Base-by-base conservation (phyloP, 2,329 filamentous ascomycete genomes). In the Triangularia verruculosa region DNA sequence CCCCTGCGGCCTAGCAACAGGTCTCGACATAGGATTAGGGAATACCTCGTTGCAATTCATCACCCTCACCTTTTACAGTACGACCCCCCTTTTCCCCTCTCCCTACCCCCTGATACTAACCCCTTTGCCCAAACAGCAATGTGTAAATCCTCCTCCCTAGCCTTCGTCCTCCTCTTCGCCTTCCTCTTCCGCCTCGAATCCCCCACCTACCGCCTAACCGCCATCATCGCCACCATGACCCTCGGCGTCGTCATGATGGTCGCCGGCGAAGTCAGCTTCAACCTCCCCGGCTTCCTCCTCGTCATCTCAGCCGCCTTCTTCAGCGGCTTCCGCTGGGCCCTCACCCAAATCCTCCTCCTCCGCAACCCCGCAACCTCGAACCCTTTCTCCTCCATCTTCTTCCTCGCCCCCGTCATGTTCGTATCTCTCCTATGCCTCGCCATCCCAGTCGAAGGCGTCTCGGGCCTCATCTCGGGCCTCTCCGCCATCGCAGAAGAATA, bases 391-490 rank as follows among this genome's bases (percentile, higher is more conserved):
- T 96, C 91, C 70, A 96, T 99, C 69, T 97, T 98, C 79, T 97
- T 93, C 78, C 86, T 99, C n/a, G 93, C 93, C 0, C 95, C 95
- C 1, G 86, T 97, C 77, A 99, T 99, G 95, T 99, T 99, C 73
- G 53, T 90, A 67, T 89, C 89, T 20, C 83, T 99, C 28, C 80
- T 96, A 59, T 71, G 87, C 63, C 90, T 99, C 67, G 92, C 95
- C 28, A 78, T 97, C 20, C 90, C 92, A 1, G 89, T 96, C 4
- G 95, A 99, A 78, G 93, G 93, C 2, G 86, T 93, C 57, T 74
- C 79, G 4, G 83, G 85, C 8, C 85, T 98, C 6, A 74, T 84
- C 62, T 83, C 85, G 12, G 92, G 92, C 1, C 77, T 96, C 30
- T 76, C 78, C 30, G 77, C 76, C 8, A 83, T 99, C 1, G 80